A percentile compares a stretch with the other conserved stretches of the same genome.
These are phyloP conservation scores for Linum usitatissimum DNA, from an alignment of 345 rosid genomes.

Conservation along the genomic window DNA sequence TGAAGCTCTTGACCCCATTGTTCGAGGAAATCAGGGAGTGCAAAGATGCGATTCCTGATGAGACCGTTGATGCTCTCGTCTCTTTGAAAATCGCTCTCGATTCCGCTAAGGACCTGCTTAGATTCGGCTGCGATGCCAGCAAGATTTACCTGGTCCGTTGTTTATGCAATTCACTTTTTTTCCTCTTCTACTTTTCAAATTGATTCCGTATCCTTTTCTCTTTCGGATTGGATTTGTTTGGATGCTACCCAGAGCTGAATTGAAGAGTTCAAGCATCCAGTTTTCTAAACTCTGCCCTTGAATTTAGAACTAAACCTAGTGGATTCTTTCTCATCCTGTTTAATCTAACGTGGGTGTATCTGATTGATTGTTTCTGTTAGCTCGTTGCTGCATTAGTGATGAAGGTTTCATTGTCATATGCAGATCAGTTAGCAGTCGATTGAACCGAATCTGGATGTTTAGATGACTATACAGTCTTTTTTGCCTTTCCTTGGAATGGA, in stretches of 20 bases:
- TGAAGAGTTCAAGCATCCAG: not conserved
- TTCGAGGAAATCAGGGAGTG: slow-evolving; percentile 72
- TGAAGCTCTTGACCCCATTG: slow-evolving; percentile 72
- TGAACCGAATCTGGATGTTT: not conserved
- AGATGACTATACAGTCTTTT: not conserved
- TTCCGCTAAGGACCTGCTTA: slow-evolving; percentile 55
- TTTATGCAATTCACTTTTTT: slow-evolving; percentile 3
- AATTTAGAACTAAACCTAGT: too few relatives aligned
- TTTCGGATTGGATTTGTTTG: slow-evolving; percentile 33
- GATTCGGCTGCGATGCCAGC: slow-evolving; percentile 76
- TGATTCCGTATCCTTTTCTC: slow-evolving; percentile 1
- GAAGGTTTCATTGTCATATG: not conserved
- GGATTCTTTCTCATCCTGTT: too few relatives aligned
- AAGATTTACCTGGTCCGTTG: slow-evolving; percentile 83
- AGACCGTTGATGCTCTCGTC: slow-evolving; percentile 30
- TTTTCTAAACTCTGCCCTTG: too few relatives aligned
- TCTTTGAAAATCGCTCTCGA: slow-evolving; percentile 39
- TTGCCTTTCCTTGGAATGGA: not conserved
- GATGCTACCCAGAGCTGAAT: slow-evolving; percentile 12
- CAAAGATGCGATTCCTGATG: slow-evolving; percentile 45
- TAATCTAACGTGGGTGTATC: too few relatives aligned
- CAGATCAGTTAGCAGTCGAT: not conserved
- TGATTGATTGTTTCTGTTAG: too few relatives aligned
- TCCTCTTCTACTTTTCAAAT: not conserved
- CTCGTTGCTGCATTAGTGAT: too few relatives aligned